Conservation (phyloP, 768 basidiomycete species). For the Pholiota molesta region DNA sequence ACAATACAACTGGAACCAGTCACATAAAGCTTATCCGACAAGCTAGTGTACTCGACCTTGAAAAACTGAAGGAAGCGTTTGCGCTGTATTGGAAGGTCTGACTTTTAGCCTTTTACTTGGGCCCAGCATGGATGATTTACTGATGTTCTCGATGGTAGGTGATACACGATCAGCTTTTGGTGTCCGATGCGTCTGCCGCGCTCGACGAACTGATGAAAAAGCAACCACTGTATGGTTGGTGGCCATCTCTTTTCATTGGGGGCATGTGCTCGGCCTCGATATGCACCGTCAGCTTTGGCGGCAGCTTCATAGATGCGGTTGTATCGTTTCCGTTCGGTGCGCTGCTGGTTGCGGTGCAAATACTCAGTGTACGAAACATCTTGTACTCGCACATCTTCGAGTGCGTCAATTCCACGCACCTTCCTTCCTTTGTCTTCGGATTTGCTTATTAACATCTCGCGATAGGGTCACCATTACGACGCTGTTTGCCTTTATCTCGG, state of each 20-base stretch:
- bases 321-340: conserved; percentile 76
- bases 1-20: conserved; percentile 76
- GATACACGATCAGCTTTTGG: conserved; percentile 81
- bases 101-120: neutral
- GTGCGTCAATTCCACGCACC: conserved; percentile 35
- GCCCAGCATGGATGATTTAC: no score
- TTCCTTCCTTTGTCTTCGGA: neutral
- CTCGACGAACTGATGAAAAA: conserved; percentile 77
- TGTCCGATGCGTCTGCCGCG: conserved; percentile 68
- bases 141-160: conserved; percentile 45
- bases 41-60: conserved; percentile 70
- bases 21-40: conserved; percentile 82
- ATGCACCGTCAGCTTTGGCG: conserved; percentile 71
- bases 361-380: conserved; percentile 73
- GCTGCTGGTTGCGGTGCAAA: conserved; percentile 72
- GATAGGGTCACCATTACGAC: conserved; percentile 77
- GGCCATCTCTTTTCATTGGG: conserved; percentile 69
- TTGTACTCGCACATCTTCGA: conserved; percentile 83
- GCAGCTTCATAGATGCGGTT: conserved; percentile 78
- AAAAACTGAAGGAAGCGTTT: conserved; percentile 74
- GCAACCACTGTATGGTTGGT: conserved; percentile 60
- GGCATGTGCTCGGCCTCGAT: conserved; percentile 79
- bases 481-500: conserved; percentile 77
- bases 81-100: conserved; percentile 73
- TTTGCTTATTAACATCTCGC: neutral